Conservation (phyloP, 2,329 filamentous ascomycete species). For the Alternaria arbusti region DNA sequence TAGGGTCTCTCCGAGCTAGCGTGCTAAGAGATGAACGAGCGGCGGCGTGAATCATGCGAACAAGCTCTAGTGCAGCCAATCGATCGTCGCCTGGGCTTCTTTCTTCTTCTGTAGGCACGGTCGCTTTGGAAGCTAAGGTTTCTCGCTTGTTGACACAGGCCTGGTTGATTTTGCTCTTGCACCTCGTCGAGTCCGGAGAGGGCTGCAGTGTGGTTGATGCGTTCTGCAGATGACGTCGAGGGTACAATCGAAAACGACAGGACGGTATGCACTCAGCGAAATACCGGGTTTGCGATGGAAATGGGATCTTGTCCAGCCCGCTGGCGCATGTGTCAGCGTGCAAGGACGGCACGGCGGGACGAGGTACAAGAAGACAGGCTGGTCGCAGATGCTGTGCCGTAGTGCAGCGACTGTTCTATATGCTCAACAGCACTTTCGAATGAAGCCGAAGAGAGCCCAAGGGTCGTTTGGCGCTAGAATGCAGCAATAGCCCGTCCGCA, state of each 20-base stretch:
- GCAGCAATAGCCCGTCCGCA: slow-evolving; percentile 36
- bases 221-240: slow-evolving; percentile 18
- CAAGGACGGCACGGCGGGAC: slow-evolving; percentile 18
- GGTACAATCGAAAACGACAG: slow-evolving; percentile 32
- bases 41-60: slow-evolving; percentile 30
- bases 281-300: slow-evolving; percentile 24
- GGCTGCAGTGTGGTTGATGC: slow-evolving; percentile 2
- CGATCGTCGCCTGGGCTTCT: slow-evolving; percentile 8
- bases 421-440: slow-evolving; percentile 21
- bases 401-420: slow-evolving; percentile 30
- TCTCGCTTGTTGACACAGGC: slow-evolving; percentile 1
- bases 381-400: slow-evolving; percentile 23
- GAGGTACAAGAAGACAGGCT: slow-evolving; percentile 19
- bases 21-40: slow-evolving; percentile 33
- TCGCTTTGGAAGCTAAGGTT: slow-evolving; percentile 6
- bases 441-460: slow-evolving; percentile 23
- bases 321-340: slow-evolving; percentile 28
- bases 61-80: slow-evolving; percentile 29
- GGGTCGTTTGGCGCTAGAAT: slow-evolving; percentile 28
- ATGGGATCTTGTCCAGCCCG: slow-evolving; percentile 27
- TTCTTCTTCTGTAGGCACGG: slow-evolving; percentile 13
- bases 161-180: slow-evolving; percentile 4
- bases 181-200: slow-evolving; percentile 1
- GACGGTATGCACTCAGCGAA: slow-evolving; percentile 30
- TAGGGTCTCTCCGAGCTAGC: slow-evolving; percentile 35